These are phyloP conservation scores for Nephelium lappaceum DNA, from an alignment of 345 rosid genomes.

Conservation along the genomic window DNA sequence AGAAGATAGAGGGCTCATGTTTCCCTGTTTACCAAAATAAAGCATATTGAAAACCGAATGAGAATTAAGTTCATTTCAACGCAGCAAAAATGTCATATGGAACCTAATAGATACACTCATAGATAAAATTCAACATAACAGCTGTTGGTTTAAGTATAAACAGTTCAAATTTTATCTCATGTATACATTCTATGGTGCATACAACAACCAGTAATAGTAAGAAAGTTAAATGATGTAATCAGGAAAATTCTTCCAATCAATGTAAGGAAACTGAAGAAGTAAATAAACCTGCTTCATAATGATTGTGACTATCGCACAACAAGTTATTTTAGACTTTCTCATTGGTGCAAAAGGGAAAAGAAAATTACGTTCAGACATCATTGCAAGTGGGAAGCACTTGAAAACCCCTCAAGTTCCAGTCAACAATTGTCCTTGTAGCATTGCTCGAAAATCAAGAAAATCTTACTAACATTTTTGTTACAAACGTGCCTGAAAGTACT, in stretches of 20 bases:
- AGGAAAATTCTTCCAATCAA: neutral
- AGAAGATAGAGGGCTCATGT: constrained; percentile 39
- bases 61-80: neutral
- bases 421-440: neutral
- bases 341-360: neutral
- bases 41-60: neutral
- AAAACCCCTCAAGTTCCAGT: neutral
- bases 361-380: neutral
- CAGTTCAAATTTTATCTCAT: neutral
- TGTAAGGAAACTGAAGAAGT: neutral
- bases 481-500: neutral
- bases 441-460: constrained; percentile 4
- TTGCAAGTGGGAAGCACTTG: neutral
- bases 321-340: constrained; percentile 9
- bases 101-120: neutral
- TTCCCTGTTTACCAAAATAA: constrained; percentile 43
- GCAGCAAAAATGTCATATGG: too few relatives aligned
- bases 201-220: neutral
- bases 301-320: neutral
- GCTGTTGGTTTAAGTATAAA: neutral
- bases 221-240: neutral
- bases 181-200: neutral
- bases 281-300: neutral
- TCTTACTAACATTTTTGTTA: neutral
- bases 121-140: neutral